Evolutionary conservation across 352 stramenopile genomes (phyloP).

Genomic region (Globisporangium camurandrum): DNA sequence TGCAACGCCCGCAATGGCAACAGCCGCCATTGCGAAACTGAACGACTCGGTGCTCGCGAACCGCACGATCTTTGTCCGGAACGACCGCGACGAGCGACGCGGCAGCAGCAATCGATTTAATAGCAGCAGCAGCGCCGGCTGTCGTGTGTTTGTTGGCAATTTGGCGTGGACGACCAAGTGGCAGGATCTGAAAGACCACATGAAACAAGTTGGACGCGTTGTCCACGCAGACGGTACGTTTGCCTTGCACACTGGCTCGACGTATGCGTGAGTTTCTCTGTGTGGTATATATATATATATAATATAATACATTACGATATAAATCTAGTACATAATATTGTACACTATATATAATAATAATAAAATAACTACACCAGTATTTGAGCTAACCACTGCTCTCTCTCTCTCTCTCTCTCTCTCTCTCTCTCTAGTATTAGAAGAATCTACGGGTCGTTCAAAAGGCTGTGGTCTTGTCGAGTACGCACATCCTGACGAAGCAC

Average conservation of each 20-base stretch:
- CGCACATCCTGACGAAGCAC: conserved; percentile 58
- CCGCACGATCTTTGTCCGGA: conserved; percentile 91
- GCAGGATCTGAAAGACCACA: conserved; percentile 95
- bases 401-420: too few species aligned
- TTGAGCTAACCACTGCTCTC: too few species aligned
- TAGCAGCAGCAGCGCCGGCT: conserved; percentile 40
- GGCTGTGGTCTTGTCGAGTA: conserved; percentile 79
- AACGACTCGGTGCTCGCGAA: conserved; percentile 91
- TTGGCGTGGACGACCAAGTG: conserved; percentile 90
- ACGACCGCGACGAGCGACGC: conserved; percentile 80
- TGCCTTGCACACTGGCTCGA: too few species aligned
- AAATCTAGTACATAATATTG: too few species aligned
- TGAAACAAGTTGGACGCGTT: conserved; percentile 81
- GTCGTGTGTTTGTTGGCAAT: conserved; percentile 87
- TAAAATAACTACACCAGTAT: too few species aligned
- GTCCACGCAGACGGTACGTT: conserved; percentile 66
- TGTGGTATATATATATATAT: too few species aligned
- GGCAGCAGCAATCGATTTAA: too few species aligned
- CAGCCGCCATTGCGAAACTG: conserved; percentile 77
- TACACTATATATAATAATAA: too few species aligned
- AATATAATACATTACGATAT: too few species aligned
- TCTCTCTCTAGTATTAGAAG: conserved; percentile 70
- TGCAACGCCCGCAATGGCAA: conserved; percentile 63
- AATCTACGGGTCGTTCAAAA: conserved; percentile 87
- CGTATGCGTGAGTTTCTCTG: too few species aligned